Percentiles rank a stretch among this genome's conserved stretches.
These are phyloP conservation scores for Neurospora pannonica DNA, from an alignment of 495 filamentous ascomycete genomes.

Conservation along the genomic window DNA sequence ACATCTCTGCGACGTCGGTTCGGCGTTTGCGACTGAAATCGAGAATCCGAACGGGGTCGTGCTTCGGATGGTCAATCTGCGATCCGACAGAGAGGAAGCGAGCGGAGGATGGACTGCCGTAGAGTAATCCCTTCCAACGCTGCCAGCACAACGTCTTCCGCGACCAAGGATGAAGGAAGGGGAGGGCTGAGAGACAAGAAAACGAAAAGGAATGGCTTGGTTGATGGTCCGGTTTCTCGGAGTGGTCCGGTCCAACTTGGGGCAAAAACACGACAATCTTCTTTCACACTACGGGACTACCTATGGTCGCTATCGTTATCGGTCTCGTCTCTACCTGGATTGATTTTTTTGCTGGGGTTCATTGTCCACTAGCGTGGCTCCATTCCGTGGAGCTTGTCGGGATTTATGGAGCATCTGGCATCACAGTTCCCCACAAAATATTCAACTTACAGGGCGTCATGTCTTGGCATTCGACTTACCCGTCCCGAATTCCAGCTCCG, in stretches of 20 bases:
- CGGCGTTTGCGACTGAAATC: not conserved
- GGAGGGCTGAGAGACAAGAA: not conserved
- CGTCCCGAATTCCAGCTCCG: not conserved
- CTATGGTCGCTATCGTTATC: not conserved
- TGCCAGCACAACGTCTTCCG: not conserved
- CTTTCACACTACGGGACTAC: not conserved
- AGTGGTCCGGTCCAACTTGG: not conserved
- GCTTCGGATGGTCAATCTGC: not conserved
- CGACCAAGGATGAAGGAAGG: not conserved
- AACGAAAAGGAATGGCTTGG: not conserved
- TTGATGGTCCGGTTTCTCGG: not conserved
- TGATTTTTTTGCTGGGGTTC: not conserved
- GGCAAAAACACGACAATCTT: not conserved
- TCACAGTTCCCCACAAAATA: not conserved
- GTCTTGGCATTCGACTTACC: not conserved
- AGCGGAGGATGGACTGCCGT: not conserved
- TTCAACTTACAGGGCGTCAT: not conserved
- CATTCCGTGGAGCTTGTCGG: not conserved
- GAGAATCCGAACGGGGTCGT: not conserved
- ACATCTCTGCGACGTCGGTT: constrained; percentile 6
- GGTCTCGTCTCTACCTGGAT: not conserved
- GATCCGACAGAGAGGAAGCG: not conserved
- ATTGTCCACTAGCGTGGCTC: not conserved
- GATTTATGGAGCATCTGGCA: not conserved
- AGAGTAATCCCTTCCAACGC: not conserved